phyloP scores from a whole-genome alignment of 768 basidiomycete species.

The Mycena filopes region DNA sequence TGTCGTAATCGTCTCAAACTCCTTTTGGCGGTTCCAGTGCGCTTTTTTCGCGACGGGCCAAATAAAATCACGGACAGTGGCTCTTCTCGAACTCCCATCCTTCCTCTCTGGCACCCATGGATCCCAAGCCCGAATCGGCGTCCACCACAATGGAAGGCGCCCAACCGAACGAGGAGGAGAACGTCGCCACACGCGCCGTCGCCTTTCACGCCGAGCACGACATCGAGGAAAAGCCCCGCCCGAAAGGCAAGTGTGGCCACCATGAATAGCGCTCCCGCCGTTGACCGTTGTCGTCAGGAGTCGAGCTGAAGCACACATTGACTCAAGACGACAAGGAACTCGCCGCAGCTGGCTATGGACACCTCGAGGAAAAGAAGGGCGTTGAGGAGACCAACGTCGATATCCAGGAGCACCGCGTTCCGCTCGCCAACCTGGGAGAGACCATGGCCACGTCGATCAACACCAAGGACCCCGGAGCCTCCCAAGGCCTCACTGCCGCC shows the following conservation, averaged over 20 bases:
- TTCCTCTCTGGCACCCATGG: conserved; percentile 2
- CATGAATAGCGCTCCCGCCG: background rate
- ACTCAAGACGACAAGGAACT: conserved; percentile 76
- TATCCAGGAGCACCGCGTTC: conserved; percentile 64
- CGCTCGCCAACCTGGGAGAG: conserved; percentile 52
- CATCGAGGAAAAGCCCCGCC: conserved; percentile 57
- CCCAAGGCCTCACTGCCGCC: conserved; percentile 60
- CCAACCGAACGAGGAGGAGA: conserved; percentile 44
- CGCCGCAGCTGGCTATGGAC: conserved; percentile 75
- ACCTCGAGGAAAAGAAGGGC: conserved; percentile 59
- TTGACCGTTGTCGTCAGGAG: conserved; percentile 18
- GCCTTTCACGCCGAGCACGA: conserved; percentile 58
- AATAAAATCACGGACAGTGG: background rate
- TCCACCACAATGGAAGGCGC: conserved; percentile 8
- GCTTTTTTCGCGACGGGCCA: too few species aligned
- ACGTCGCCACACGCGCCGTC: conserved; percentile 54
- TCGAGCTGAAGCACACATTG: conserved; percentile 68
- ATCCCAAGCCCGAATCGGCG: conserved; percentile 12
- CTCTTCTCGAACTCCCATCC: background rate
- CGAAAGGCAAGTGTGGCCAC: conserved; percentile 52
- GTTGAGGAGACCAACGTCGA: conserved; percentile 59
- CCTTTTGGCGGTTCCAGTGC: too few species aligned
- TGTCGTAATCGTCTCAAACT: too few species aligned
- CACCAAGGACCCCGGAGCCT: conserved; percentile 60
- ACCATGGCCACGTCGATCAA: conserved; percentile 62